Base-by-base conservation (phyloP, 2,329 filamentous ascomycete genomes). In the Blumeria graminis region DNA sequence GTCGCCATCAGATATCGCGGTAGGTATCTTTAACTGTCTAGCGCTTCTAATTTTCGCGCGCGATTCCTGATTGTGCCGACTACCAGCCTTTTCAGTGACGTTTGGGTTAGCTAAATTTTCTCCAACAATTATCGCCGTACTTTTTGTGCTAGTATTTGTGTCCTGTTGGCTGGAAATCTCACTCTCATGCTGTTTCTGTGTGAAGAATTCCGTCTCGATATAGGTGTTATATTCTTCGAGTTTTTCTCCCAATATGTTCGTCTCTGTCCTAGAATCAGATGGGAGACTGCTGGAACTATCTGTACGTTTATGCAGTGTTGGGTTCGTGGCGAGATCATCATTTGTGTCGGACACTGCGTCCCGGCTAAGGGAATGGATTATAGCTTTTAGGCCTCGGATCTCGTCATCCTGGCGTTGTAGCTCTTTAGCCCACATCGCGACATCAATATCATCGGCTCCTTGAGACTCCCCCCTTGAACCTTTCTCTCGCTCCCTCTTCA, bases 391-490 rank as follows among this genome's bases (percentile, higher is more conserved):
- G 51, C 92, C 92, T 60, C 90, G 79, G 65, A 98, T 96, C 71
- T 98, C 92, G 63, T 98, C 92, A 64, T 98, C 90, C 67, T 93
- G 92, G 66, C 94, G 85, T 66, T 93, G 88, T 34, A 96, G 70
- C 46, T 77, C 76, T 51, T 72, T 68, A 28, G 73, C 70, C 9
- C 71, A 68, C 1, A 74, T 72, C 10, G 74, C 72, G 32, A 66
- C 68, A 55, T 66, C 68, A 0, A 58, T 51, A 13, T 65, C 62
- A 33, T 75, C 76, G 62, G 77, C 79, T 57, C 78, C 65, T 3
- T 74, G 74, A 11, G 77, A 76, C 1, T 79, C 80, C 5, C 4
- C 32, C 34, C 13, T 51, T 5, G 81, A 28, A 39, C 35, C 79
- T 68, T 92, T 92, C 65, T 95, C 90, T 32, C 86, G 80, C 68